Conservation (phyloP, 208 protist species). For the Trichomonas tenax region DNA sequence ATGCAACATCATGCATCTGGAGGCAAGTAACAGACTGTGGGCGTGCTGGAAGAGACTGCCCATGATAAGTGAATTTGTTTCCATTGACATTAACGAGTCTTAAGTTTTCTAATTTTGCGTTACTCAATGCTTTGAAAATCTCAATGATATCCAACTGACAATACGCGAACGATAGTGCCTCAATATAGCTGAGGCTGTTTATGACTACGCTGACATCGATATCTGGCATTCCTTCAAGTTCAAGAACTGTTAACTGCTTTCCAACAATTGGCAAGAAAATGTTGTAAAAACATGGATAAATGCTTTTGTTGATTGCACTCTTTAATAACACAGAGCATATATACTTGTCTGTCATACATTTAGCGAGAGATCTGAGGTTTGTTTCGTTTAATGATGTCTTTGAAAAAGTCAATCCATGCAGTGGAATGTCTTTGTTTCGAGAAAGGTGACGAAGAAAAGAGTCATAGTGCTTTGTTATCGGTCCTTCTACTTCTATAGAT, state of each 20-base stretch:
- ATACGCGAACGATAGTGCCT: neutral
- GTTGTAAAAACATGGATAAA: neutral
- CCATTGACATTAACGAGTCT: neutral
- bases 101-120: neutral
- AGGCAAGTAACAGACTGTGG: neutral
- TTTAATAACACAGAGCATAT: neutral
- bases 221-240: neutral
- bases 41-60: neutral
- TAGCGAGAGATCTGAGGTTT: neutral
- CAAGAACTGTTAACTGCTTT: neutral
- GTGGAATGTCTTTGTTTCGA: neutral
- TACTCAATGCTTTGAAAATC: neutral
- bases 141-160: neutral
- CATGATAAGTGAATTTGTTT: neutral
- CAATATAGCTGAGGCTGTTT: neutral
- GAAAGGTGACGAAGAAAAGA: neutral
- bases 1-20: neutral
- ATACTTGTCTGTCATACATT: neutral
- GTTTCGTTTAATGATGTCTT: neutral
- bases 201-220: neutral
- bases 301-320: neutral
- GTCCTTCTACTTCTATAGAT: neutral
- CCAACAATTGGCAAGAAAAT: neutral
- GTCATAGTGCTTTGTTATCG: neutral
- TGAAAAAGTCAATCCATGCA: neutral